phyloP scores from a whole-genome alignment of 192 early-diverging fungal genomes.

The Entomortierella beljakovae region DNA sequence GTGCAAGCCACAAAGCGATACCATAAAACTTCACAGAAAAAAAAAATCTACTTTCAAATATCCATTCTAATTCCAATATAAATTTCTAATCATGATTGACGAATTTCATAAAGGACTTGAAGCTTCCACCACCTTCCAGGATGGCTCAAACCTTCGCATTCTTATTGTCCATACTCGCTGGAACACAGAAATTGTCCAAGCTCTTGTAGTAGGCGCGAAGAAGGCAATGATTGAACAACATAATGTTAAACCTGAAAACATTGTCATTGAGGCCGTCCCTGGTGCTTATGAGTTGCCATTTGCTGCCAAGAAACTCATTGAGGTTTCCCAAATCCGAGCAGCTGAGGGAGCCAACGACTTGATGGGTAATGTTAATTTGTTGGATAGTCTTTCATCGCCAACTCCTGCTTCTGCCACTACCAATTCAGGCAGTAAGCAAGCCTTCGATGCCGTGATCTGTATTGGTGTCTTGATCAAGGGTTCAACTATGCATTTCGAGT shows the following conservation, averaged over 20 bases:
- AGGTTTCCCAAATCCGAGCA: constrained; percentile 71
- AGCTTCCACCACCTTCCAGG: constrained; percentile 60
- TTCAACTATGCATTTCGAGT: constrained; percentile 99
- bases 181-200: constrained; percentile 89
- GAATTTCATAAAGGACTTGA: constrained; percentile 83
- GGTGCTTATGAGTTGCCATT: constrained; percentile 97
- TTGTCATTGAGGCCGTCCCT: constrained; percentile 83
- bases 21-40: too few relatives aligned
- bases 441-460: constrained; percentile 92
- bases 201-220: constrained; percentile 79
- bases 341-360: constrained; percentile 66
- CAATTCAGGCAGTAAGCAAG: constrained; percentile 42
- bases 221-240: constrained; percentile 72
- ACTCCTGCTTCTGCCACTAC: constrained; percentile 16
- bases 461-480: constrained; percentile 99
- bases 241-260: constrained; percentile 79
- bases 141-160: constrained; percentile 74
- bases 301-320: constrained; percentile 82
- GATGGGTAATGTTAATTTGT: constrained; percentile 56
- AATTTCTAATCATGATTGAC: constrained; percentile 46
- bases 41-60: neutral
- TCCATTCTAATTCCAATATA: neutral
- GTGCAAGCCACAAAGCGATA: too few relatives aligned
- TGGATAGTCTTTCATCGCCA: constrained; percentile 51
- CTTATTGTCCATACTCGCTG: constrained; percentile 95